Evolutionary conservation across 1,284 basidiomycete species (phyloP), one percentile per base, ranked within the genome.

Genomic region (Microstroma glucosiphilum): DNA sequence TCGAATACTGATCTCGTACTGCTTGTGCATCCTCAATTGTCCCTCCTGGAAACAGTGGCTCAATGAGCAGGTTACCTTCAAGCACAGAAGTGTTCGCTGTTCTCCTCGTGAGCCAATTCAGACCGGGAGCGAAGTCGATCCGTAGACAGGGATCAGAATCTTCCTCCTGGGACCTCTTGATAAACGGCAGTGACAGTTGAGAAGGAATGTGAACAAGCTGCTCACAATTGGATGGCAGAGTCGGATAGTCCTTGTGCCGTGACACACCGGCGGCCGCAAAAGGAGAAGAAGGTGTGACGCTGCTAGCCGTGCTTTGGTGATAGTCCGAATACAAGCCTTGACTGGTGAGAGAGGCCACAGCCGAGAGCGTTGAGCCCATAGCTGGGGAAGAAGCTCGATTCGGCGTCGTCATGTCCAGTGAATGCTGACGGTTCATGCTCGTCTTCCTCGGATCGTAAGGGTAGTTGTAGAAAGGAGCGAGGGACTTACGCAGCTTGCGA

Each of bases 91-190:
- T 82, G 6, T 89, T 83, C 12, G 96, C 89, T n/a, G 87, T 87
- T 37, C 92, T 86, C 21, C 94, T 85, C 9, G 89, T 89, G 13
- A 98, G 83, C 89, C 91, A 97, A 72, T 91, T 93, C 30, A 98
- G 83, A 13, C 92, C 91, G 0, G 93, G 91, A 0, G 94, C 92
- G n/a, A 91, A 82, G 76, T 97, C 92, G 25, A 98, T 85, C 1
- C 96, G 87, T 42, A 97, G 82, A 0, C 92, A 91, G 0, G 94
- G 91, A 69, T 98, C 96, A 19, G 93, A 90, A 80, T 98, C 94
- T 81, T 98, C 96, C 2, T 84, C 83, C 26, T 89, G 80, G 21
- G 92, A 81, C 40, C 94, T 85, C 17, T 89, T 85, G 26, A 97
- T 80, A 81, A 96, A 96, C 0, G 93, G 89, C 56, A 92, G 84